Conservation (phyloP, 2,329 filamentous ascomycete genomes). For the Colletotrichum lindemuthianum region DNA sequence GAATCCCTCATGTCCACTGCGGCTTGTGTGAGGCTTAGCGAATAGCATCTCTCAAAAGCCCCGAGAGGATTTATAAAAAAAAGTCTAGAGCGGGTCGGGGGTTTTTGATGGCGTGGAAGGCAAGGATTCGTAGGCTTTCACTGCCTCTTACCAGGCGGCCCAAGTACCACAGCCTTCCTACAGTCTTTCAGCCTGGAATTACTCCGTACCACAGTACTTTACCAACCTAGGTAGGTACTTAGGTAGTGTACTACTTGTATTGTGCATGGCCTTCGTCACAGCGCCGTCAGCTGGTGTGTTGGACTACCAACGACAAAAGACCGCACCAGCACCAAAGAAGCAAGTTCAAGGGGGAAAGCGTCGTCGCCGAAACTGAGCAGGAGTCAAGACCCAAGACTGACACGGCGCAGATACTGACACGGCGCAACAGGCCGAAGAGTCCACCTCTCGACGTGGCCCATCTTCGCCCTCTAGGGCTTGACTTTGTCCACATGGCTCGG, state of each 20-base stretch:
- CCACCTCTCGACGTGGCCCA: constrained; percentile 2
- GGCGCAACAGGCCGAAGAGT: too few species aligned
- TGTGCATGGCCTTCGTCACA: constrained; percentile 1
- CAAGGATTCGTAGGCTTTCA: constrained; percentile 15
- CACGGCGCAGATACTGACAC: not conserved
- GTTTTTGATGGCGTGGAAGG: constrained; percentile 10
- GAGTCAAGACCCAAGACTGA: too few species aligned
- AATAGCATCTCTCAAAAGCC: constrained; percentile 27
- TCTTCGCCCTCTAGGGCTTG: constrained; percentile 22
- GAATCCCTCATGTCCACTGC: too few species aligned
- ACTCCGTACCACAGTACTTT: too few species aligned
- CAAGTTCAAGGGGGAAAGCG: constrained; percentile 22
- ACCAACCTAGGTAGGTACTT: too few species aligned
- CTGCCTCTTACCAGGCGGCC: constrained; percentile 1
- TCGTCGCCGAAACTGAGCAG: constrained; percentile 4
- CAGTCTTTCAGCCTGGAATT: too few species aligned
- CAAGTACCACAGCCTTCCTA: too few species aligned
- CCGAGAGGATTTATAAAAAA: constrained; percentile 22
- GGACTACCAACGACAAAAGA: constrained; percentile 18
- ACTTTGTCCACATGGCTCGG: constrained; percentile 9
- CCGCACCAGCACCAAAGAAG: constrained; percentile 22
- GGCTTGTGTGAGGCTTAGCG: not conserved
- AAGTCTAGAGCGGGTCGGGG: not conserved
- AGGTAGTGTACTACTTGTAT: not conserved
- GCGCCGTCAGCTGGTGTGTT: constrained; percentile 17